Evolutionary conservation across 352 stramenopile genomes (phyloP), one percentile per base, ranked within the genome.

Genomic region (Thalassiosira livingstoniorum): DNA sequence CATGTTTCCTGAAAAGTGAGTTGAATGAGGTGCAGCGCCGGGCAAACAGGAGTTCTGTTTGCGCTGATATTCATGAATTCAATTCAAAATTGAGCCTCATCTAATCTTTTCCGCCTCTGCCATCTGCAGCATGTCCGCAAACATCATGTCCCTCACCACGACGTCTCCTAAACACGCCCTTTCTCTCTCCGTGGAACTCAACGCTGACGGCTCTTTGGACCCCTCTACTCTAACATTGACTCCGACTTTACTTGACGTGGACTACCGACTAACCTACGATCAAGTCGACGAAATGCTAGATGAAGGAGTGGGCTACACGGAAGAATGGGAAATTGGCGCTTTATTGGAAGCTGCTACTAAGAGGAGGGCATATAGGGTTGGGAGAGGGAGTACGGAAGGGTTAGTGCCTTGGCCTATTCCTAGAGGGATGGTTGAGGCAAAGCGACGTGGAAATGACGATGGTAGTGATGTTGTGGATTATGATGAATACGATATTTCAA

Each of bases 241-340:
- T 27, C 82, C 87, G 21, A 92, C 89, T 0, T 58, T 82, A 15
- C 84, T 94, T 47, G 64, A 79, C n/a, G 86, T 92, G 25, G 35
- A 83, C 29, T 94, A 94, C 72, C 67, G 85, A 43, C 65, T 94
- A 34, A 91, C 86, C 4, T 94, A 92, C 54, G 86, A 94, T 37
- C 82, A 94, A 43, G 90, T 90, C 0, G 88, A 94, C 67, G 88
- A 94, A 78, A 94, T 94, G 90, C 76, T 94, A 0, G 84, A 90
- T 37, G 82, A 87, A 62, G 90, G 90, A 11, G 81, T 92, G 11
- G 90, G 62, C 4, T 93, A 92, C 63, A 75, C 54, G 3, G 90
- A 94, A 78, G 90, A 94, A 72, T 94, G 90, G 90, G 53, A 94
- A 78, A 58, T 94, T 27, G 90, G 90, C 47, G 84, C 73, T 54